Evolutionary conservation across 441 rosid species (phyloP).

Genomic region (Rhodomyrtus psidioides): DNA sequence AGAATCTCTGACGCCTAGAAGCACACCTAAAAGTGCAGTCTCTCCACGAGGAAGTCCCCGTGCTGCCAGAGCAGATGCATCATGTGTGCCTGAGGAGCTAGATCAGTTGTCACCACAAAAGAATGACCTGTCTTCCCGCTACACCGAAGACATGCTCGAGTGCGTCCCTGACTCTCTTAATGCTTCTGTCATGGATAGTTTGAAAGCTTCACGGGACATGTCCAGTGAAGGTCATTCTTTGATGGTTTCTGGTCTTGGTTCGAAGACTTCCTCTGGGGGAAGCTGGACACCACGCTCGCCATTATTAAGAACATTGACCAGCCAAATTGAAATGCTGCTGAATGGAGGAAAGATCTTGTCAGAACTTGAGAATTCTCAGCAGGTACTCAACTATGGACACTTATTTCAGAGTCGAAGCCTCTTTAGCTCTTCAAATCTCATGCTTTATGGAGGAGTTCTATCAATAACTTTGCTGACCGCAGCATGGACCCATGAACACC

Average conservation of each 20-base stretch:
- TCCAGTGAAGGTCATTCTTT: constrained; percentile 32
- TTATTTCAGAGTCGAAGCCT: neutral
- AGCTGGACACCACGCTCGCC: constrained; percentile 94
- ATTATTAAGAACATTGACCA: constrained; percentile 62
- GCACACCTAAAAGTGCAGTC: constrained; percentile 33
- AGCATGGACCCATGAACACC: neutral
- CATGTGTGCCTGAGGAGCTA: constrained; percentile 31
- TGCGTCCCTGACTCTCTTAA: constrained; percentile 46
- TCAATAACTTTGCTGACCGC: neutral
- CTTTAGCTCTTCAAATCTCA: neutral
- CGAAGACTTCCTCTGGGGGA: constrained; percentile 52
- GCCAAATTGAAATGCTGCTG: constrained; percentile 75
- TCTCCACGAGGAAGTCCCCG: constrained; percentile 45
- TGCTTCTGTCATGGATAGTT: constrained; percentile 42
- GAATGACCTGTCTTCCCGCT: constrained; percentile 26
- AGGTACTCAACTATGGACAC: constrained; percentile 33
- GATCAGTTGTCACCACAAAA: constrained; percentile 34
- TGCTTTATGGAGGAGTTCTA: neutral
- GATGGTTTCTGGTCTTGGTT: constrained; percentile 30
- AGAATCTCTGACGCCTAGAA: constrained; percentile 75
- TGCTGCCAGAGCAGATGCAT: constrained; percentile 28
- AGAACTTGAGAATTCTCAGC: constrained; percentile 84
- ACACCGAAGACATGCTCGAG: constrained; percentile 55
- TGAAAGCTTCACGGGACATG: constrained; percentile 31
- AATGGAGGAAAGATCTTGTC: constrained; percentile 61